These are phyloP conservation scores for Penicillium sp. DNA, from an alignment of 2,329 filamentous ascomycete species.

Conservation along the genomic window DNA sequence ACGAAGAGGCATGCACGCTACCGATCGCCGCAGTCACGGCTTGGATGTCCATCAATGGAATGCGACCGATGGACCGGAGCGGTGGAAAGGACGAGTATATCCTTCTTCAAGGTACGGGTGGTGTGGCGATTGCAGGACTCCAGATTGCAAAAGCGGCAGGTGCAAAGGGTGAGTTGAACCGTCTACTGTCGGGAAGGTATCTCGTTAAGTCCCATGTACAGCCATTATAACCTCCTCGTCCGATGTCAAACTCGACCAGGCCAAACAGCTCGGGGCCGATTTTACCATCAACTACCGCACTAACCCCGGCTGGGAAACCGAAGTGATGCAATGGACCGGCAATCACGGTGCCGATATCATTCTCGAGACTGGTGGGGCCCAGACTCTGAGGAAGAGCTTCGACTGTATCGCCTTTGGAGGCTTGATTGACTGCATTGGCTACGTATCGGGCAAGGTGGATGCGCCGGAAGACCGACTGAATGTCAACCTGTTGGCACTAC, in stretches of 20 bases:
- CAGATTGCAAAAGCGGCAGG: conserved; percentile 51
- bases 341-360: conserved; percentile 52
- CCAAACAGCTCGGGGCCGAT: conserved; percentile 52
- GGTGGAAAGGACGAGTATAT: conserved; percentile 50
- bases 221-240: conserved; percentile 54
- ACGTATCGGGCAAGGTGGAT: conserved; percentile 56
- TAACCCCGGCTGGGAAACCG: conserved; percentile 45
- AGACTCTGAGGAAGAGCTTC: conserved; percentile 51
- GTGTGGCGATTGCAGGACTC: conserved; percentile 47
- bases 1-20: conserved; percentile 42
- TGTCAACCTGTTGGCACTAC: conserved; percentile 57
- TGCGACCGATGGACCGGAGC: conserved; percentile 42
- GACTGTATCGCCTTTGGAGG: conserved; percentile 48
- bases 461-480: conserved; percentile 55
- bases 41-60: conserved; percentile 51
- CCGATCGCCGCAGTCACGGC: conserved; percentile 51
- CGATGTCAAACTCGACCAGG: conserved; percentile 50
- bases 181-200: background rate
- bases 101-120: conserved; percentile 55
- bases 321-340: conserved; percentile 46
- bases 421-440: conserved; percentile 48
- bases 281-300: conserved; percentile 52
- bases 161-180: conserved; percentile 33
- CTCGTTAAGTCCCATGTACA: conserved; percentile 8
- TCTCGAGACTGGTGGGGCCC: conserved; percentile 52